These are phyloP conservation scores for Barnettozyma sucrosica DNA, from an alignment of 805 yeast genomes.

Conservation along the genomic window DNA sequence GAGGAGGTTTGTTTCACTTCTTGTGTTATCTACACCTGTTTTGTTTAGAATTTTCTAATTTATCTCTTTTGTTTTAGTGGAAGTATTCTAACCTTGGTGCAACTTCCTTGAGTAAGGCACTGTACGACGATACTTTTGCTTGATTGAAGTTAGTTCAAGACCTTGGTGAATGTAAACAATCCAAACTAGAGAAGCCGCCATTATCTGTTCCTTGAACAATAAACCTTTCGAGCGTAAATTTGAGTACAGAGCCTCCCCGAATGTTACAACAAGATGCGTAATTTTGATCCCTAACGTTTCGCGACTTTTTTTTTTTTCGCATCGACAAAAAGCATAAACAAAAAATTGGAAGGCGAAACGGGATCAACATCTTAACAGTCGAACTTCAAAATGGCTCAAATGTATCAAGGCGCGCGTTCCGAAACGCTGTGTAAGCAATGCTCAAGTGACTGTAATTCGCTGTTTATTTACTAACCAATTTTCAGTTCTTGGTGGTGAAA, in stretches of 20 bases:
- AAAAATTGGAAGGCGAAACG: constrained; percentile 4
- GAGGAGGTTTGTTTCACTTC: constrained; percentile 4
- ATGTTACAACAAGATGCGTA: constrained; percentile 5
- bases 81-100: not conserved
- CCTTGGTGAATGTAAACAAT: not conserved
- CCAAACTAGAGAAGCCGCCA: not conserved
- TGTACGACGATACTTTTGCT: not conserved
- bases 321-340: not conserved
- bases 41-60: not conserved
- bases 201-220: not conserved
- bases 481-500: constrained; percentile 85
- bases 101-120: not conserved
- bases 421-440: constrained; percentile 66
- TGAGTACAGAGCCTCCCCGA: not conserved
- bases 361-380: not conserved
- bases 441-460: not conserved
- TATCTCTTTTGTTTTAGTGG: not conserved
- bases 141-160: not conserved
- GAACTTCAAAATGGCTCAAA: constrained; percentile 38
- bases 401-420: constrained; percentile 78
- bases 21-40: not conserved
- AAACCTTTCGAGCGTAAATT: constrained; percentile 2
- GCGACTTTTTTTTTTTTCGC: constrained; percentile 6
- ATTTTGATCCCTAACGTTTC: constrained; percentile 14
- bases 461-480: constrained; percentile 9